A percentile compares a stretch with the other conserved stretches of the same genome.
Conservation (phyloP, 2,329 filamentous ascomycete genomes). For the Ceratocystis harringtonii region DNA sequence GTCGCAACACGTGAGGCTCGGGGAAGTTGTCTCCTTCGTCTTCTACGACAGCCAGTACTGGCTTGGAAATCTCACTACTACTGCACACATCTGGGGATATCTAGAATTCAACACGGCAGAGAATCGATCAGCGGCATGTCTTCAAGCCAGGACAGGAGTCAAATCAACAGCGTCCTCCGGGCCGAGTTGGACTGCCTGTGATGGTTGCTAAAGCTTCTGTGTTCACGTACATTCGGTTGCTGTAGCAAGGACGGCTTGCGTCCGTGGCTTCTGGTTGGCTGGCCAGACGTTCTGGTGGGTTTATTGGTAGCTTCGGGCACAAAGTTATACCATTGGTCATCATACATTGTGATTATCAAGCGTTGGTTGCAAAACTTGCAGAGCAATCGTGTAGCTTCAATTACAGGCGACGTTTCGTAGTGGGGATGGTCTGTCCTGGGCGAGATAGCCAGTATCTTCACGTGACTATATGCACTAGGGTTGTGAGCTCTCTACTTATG, state of each 20-base stretch:
- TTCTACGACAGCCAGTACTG: conserved; percentile 18
- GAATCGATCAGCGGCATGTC: neutral
- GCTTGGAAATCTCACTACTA: conserved; percentile 11
- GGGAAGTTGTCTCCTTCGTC: conserved; percentile 45
- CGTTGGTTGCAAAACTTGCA: neutral
- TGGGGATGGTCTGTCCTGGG: neutral
- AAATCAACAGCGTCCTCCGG: neutral
- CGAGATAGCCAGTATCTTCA: conserved; percentile 5
- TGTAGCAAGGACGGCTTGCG: conserved; percentile 56
- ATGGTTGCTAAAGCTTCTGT: conserved; percentile 2
- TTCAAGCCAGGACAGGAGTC: neutral
- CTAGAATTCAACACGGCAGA: conserved; percentile 4
- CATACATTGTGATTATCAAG: conserved; percentile 44
- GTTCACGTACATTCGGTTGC: conserved; percentile 42
- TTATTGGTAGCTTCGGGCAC: conserved; percentile 46
- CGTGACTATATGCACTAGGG: neutral
- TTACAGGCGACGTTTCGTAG: conserved; percentile 17
- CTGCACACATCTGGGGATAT: neutral
- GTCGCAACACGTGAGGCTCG: conserved; percentile 46
- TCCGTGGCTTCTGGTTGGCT: conserved; percentile 31
- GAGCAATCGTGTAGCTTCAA: neutral
- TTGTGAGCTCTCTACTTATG: neutral
- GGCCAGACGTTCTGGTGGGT: conserved; percentile 23
- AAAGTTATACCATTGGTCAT: conserved; percentile 74
- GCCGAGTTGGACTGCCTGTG: neutral